Evolutionary conservation across 2,329 filamentous ascomycete species (phyloP).

Genomic region (Aureobasidium sp.): DNA sequence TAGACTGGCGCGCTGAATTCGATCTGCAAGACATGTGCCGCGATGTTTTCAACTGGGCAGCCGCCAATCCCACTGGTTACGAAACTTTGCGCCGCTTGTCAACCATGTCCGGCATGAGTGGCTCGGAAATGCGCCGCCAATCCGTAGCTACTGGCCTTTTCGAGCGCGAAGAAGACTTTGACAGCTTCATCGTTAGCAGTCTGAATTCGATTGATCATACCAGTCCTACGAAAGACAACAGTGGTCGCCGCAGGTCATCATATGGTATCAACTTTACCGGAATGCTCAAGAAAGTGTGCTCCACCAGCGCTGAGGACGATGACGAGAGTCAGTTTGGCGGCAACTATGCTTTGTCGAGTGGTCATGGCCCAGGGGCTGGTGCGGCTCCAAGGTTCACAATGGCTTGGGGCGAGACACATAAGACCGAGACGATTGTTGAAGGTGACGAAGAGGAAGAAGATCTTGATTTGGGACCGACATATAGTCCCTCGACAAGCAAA

Average conservation of each 20-base stretch:
- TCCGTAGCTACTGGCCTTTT: slow-evolving; percentile 1
- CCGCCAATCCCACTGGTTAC: slow-evolving; percentile 8
- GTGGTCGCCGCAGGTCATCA: not conserved
- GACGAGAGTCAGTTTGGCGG: not conserved
- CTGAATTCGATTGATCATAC: not conserved
- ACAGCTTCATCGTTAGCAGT: not conserved
- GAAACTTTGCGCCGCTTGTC: slow-evolving; percentile 7
- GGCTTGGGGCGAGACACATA: not conserved
- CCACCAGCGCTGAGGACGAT: not conserved
- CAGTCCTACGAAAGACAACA: not conserved
- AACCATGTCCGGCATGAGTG: not conserved
- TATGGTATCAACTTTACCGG: not conserved
- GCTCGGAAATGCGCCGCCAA: not conserved
- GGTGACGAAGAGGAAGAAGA: not conserved
- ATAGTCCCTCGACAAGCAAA: not conserved
- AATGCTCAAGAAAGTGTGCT: slow-evolving; percentile 4
- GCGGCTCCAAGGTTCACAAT: not conserved
- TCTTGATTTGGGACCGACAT: not conserved
- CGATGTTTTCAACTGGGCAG: slow-evolving; percentile 12
- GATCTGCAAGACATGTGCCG: slow-evolving; percentile 18
- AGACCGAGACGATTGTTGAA: not conserved
- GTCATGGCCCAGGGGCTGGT: not conserved
- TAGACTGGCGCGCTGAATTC: slow-evolving; percentile 31
- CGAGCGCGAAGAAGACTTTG: slow-evolving; percentile 8
- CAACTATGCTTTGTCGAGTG: not conserved